Evolutionary conservation across 106 monocot species (phyloP).

Genomic region (Platanthera zijinensis): DNA sequence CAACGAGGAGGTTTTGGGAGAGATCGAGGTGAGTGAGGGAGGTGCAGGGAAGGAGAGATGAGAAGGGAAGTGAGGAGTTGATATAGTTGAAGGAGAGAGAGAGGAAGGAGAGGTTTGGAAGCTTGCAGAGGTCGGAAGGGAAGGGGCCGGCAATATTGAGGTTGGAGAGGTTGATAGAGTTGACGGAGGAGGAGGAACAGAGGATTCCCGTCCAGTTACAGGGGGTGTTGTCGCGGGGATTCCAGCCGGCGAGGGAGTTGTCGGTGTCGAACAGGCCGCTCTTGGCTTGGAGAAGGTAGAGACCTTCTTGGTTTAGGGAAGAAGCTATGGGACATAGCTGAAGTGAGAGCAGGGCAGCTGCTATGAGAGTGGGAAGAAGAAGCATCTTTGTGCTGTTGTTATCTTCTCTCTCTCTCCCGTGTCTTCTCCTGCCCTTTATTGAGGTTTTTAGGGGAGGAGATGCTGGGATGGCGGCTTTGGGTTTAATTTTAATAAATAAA

Average conservation of each 20-base stretch:
- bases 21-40: conserved; percentile 47
- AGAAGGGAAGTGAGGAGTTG: conserved; percentile 37
- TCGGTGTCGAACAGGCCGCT: conserved; percentile 8
- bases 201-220: conserved; percentile 23
- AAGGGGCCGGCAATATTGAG: conserved; percentile 22
- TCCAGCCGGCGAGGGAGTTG: conserved; percentile 13
- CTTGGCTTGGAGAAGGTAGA: conserved; percentile 13
- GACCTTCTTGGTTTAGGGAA: conserved; percentile 13
- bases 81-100: conserved; percentile 48
- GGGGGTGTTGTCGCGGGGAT: conserved; percentile 8
- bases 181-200: conserved; percentile 15
- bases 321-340: neutral
- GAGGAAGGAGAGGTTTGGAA: conserved; percentile 32
- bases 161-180: conserved; percentile 7
- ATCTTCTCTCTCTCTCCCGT: neutral
- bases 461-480: neutral
- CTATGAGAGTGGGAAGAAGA: neutral
- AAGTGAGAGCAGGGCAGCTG: neutral
- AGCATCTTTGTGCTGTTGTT: neutral
- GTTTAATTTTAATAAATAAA: neutral
- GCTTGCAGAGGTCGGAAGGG: conserved; percentile 34
- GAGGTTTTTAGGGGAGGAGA: neutral
- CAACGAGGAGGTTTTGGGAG: conserved; percentile 44
- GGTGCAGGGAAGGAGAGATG: conserved; percentile 20
- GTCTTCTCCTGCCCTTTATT: neutral